Evolutionary conservation across 768 basidiomycete genomes (phyloP).

Genomic region (Suillus spraguei): DNA sequence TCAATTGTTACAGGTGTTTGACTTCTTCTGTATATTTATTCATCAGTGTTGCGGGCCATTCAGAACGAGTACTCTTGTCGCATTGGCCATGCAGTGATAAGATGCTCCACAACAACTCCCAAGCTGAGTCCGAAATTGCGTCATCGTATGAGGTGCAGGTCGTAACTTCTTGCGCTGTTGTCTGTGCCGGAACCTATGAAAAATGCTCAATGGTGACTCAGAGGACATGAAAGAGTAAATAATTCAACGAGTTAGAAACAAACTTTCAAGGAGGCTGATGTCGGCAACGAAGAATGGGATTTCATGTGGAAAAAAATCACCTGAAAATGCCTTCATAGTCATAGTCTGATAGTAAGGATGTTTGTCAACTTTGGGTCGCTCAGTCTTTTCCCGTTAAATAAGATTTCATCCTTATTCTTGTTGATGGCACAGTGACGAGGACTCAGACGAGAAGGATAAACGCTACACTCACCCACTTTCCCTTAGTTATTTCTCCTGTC

Average conservation of each 20-base stretch:
- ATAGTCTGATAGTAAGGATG: no score
- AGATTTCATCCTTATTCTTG: neutral
- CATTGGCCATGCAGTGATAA: neutral
- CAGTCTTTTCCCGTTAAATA: neutral
- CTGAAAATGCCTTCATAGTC: no score
- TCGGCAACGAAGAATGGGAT: no score
- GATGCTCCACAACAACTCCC: conserved; percentile 44
- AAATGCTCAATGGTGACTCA: no score
- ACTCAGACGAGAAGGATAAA: neutral
- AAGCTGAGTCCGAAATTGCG: conserved; percentile 69
- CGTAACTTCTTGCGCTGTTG: conserved; percentile 49
- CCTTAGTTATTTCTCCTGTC: neutral
- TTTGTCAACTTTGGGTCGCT: neutral
- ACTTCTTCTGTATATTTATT: neutral
- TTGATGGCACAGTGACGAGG: neutral
- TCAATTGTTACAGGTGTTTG: neutral
- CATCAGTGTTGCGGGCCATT: conserved; percentile 20
- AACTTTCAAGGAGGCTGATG: no score
- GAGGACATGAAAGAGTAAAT: no score
- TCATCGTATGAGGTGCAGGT: conserved; percentile 68
- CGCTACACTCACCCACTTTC: neutral
- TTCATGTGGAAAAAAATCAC: no score
- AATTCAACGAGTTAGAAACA: no score
- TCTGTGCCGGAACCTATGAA: conserved; percentile 46
- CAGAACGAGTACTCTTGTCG: neutral